Conservation (phyloP, 225 moss, liverwort and hornwort species). For the Asterella californica region DNA sequence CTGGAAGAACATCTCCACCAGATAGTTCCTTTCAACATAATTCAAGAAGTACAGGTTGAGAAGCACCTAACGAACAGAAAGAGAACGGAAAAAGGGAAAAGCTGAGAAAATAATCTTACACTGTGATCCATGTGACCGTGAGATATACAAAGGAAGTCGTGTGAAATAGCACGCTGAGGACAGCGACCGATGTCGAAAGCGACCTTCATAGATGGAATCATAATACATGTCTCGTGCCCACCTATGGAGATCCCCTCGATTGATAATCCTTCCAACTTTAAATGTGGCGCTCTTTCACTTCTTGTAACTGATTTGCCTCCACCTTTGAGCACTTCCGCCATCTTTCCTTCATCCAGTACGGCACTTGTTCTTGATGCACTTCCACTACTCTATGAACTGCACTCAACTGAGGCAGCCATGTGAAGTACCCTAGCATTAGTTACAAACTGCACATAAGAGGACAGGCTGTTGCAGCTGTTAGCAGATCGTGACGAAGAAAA, state of each 20-base stretch:
- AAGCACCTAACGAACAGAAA: not conserved
- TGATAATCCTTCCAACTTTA: slow-evolving; percentile 77
- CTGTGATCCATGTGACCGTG: slow-evolving; percentile 98
- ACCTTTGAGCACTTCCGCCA: slow-evolving; percentile 24
- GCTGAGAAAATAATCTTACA: slow-evolving; percentile 41
- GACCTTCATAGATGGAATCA: slow-evolving; percentile 80
- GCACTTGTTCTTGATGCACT: not conserved
- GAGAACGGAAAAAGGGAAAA: not conserved
- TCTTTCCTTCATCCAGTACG: slow-evolving; percentile 8
- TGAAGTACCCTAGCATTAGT: not conserved
- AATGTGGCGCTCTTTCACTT: slow-evolving; percentile 12
- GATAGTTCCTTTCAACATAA: not conserved
- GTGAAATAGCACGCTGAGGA: slow-evolving; percentile 78
- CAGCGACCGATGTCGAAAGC: slow-evolving; percentile 95
- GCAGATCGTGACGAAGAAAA: slow-evolving; percentile 1
- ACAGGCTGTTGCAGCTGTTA: not conserved
- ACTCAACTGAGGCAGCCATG: not conserved
- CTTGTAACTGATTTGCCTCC: slow-evolving; percentile 5
- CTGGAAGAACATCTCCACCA: no score
- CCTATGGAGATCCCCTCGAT: slow-evolving; percentile 94
- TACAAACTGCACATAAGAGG: not conserved
- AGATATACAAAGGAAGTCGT: slow-evolving; percentile 85
- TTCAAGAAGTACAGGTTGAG: not conserved
- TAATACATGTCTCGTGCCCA: slow-evolving; percentile 96
- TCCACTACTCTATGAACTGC: not conserved